phyloP scores from a whole-genome alignment of 352 stramenopile genomes.

The Globisporangium middletonii region DNA sequence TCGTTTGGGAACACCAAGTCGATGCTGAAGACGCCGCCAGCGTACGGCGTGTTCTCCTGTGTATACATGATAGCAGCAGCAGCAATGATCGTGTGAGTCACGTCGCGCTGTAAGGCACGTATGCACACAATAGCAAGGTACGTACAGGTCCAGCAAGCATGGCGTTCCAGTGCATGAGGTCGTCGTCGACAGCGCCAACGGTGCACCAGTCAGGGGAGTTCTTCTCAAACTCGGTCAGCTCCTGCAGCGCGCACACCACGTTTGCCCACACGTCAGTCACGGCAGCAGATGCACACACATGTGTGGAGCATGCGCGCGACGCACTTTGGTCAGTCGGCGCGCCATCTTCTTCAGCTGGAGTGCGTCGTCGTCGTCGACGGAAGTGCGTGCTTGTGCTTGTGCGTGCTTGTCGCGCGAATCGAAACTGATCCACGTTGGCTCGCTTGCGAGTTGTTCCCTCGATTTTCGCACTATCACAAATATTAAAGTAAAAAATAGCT shows the following conservation, averaged over 20 bases:
- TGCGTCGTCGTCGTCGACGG: background rate
- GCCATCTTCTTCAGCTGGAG: slow-evolving; percentile 36
- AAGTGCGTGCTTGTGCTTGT: background rate
- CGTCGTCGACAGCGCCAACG: slow-evolving; percentile 78
- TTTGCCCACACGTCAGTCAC: background rate
- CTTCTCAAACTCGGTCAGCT: slow-evolving; percentile 85
- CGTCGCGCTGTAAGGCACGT: background rate
- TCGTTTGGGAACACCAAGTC: slow-evolving; percentile 94
- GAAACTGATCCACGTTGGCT: slow-evolving; percentile 6
- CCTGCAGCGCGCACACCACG: slow-evolving; percentile 25
- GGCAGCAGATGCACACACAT: background rate
- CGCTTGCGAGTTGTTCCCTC: background rate
- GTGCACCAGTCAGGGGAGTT: slow-evolving; percentile 89
- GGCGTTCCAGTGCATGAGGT: slow-evolving; percentile 89
- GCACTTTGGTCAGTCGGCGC: slow-evolving; percentile 77
- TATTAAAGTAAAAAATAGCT: background rate
- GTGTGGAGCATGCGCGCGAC: background rate
- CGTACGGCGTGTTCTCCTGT: slow-evolving; percentile 84
- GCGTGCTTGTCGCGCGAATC: background rate
- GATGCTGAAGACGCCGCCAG: slow-evolving; percentile 91
- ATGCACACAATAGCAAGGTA: slow-evolving; percentile 1
- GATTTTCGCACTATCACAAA: background rate
- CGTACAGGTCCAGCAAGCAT: slow-evolving; percentile 86
- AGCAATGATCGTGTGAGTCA: background rate
- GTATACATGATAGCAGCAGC: slow-evolving; percentile 1